Percentiles rank a stretch among this genome's conserved stretches.
phyloP scores from a whole-genome alignment of 116 monocot genomes.

The Iris pallida region DNA sequence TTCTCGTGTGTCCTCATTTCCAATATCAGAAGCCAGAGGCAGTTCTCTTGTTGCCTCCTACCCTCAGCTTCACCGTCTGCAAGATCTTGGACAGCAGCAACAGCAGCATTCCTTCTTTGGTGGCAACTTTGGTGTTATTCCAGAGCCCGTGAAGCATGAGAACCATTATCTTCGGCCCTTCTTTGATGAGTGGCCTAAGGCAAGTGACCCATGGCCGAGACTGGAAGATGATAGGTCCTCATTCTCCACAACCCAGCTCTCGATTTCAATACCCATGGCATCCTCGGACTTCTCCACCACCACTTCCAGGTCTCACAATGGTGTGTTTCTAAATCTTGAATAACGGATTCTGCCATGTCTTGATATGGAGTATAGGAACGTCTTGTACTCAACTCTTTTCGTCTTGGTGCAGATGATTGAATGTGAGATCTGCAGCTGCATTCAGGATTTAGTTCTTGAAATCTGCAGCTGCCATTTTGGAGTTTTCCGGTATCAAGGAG shows the following conservation, averaged over 20 bases:
- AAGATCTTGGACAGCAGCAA: conserved; percentile 30
- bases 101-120: conserved; percentile 22
- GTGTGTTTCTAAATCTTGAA: conserved; percentile 1
- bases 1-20: conserved; percentile 10
- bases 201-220: conserved; percentile 40
- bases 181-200: conserved; percentile 49
- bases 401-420: too few species aligned
- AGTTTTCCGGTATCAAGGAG: too few species aligned
- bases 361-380: neutral
- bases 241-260: conserved; percentile 50
- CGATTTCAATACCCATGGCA: conserved; percentile 53
- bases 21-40: conserved; percentile 12
- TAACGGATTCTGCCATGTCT: neutral
- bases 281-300: conserved; percentile 35
- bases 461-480: too few species aligned
- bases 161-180: conserved; percentile 33
- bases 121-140: neutral
- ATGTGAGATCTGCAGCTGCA: too few species aligned
- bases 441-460: too few species aligned
- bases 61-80: conserved; percentile 23
- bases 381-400: too few species aligned
- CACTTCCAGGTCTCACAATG: conserved; percentile 22
- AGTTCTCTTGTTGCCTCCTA: conserved; percentile 14
- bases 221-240: conserved; percentile 46
- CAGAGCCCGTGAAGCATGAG: conserved; percentile 20